Base-by-base conservation (phyloP, 805 yeast genomes). In the Priceomyces carsonii region DNA sequence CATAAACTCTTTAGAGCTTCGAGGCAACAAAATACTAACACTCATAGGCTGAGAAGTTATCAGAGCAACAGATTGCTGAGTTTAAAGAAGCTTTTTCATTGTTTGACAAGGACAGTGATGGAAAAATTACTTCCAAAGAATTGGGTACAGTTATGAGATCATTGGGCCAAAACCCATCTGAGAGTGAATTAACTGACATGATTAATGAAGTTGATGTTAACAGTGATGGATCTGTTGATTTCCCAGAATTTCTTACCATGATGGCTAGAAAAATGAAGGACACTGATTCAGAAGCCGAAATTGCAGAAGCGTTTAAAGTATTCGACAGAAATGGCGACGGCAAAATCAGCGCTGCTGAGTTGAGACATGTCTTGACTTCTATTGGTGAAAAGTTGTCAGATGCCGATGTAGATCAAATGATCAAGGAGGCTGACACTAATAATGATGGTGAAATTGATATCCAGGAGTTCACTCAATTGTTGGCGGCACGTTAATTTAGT, bases 61-160 rank as follows among this genome's bases (percentile, higher is more conserved):
- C 96, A 26, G 95, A 91, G 61, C 95, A 88, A 66, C 99, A 93
- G 69, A 89, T 93, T 51, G 84, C 93, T 40, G 98, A 93, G 55
- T 93, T 93, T 70, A 89, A 88, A 66, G 99, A 93, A 72, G 99
- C 99, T 5, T 93, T 93, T 62, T 88, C 97, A 43, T 78, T 93
- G 47, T 93, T 93, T 53, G 99, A 93, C 73, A 89, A 89, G 63
- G 96, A 93, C 62, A 85, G 90, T 57, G 97, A 90, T 65, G 99
- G 99, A 48, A 87, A 88, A 58, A 93, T 93, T 71, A 88, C 96
- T 40, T 86, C 96, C 51, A 79, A 86, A 56, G 99, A 93, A 68
- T 75, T 93, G 50, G 97, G 98, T 47, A 89, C 96, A 3, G 99
- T 93, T 35, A 93, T 93, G 99, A 84, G 99, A 69, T 87, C 97